phyloP scores from a whole-genome alignment of 805 yeast species.

The Starmerella stigmatis region DNA sequence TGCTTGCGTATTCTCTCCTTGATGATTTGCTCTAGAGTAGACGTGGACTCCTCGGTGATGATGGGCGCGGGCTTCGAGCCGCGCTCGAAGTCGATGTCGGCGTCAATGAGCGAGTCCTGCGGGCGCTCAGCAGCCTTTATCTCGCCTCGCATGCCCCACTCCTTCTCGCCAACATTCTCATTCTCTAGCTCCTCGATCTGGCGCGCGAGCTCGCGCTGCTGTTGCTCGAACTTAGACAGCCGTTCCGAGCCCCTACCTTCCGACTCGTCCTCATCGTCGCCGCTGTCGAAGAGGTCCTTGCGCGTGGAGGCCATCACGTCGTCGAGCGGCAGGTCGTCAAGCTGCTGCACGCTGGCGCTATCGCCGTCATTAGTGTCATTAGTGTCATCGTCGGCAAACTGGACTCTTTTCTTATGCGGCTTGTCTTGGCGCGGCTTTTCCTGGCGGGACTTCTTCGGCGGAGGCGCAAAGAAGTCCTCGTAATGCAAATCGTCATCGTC shows the following conservation, averaged over 20 bases:
- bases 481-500: conserved; percentile 34
- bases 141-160: conserved; percentile 94
- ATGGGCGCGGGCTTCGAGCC: conserved; percentile 94
- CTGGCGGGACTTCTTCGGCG: conserved; percentile 24
- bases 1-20: conserved; percentile 63
- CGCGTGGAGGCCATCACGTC: conserved; percentile 28
- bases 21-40: conserved; percentile 77
- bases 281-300: conserved; percentile 35
- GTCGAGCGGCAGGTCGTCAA: too few relatives aligned
- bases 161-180: conserved; percentile 81
- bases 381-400: conserved; percentile 11
- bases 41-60: conserved; percentile 80
- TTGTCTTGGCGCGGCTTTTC: neutral
- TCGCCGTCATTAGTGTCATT: too few relatives aligned
- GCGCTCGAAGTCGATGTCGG: conserved; percentile 68
- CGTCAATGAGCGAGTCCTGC: conserved; percentile 64
- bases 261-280: conserved; percentile 48
- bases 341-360: too few relatives aligned
- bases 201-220: conserved; percentile 61
- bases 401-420: conserved; percentile 11
- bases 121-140: conserved; percentile 74
- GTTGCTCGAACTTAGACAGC: conserved; percentile 71
- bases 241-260: conserved; percentile 40
- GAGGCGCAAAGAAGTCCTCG: conserved; percentile 35
- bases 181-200: conserved; percentile 74